A percentile compares a stretch with the other conserved stretches of the same genome.
Conservation (phyloP, 441 rosid species). For the Jatropha podagrica region DNA sequence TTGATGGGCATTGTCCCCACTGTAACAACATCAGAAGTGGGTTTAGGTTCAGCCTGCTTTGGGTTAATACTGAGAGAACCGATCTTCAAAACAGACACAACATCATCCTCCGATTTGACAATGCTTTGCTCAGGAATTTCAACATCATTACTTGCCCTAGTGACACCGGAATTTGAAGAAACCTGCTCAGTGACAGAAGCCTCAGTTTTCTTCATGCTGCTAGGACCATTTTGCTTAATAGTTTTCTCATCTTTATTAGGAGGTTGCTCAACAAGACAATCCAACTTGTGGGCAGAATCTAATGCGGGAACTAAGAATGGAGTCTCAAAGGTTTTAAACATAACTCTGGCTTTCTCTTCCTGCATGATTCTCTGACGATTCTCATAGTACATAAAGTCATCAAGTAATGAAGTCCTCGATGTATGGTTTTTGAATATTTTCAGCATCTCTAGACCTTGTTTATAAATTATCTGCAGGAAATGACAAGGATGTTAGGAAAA, state of each 20-base stretch:
- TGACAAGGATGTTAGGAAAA: background rate
- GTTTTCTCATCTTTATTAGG: constrained; percentile 29
- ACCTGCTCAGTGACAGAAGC: constrained; percentile 22
- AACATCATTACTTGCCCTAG: constrained; percentile 22
- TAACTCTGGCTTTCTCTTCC: constrained; percentile 63
- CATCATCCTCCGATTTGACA: constrained; percentile 26
- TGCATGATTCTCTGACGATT: constrained; percentile 76
- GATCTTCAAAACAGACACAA: constrained; percentile 31
- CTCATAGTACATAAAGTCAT: constrained; percentile 85
- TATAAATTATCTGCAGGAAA: constrained; percentile 38
- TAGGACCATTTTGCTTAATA: constrained; percentile 28
- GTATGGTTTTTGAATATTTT: constrained; percentile 60
- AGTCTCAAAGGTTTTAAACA: constrained; percentile 42
- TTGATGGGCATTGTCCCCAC: constrained; percentile 72
- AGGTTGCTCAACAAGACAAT: constrained; percentile 22
- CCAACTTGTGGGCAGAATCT: constrained; percentile 36
- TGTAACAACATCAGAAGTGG: constrained; percentile 38
- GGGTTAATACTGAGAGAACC: constrained; percentile 47
- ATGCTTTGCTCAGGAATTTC: constrained; percentile 24
- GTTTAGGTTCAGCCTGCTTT: constrained; percentile 29
- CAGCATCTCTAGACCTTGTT: constrained; percentile 38
- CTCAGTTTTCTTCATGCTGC: constrained; percentile 30
- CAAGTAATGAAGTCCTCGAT: constrained; percentile 65
- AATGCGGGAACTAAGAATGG: constrained; percentile 41
- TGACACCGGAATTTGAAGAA: constrained; percentile 23